These are phyloP conservation scores for Fraxinus velutina DNA, from an alignment of 305 asterid species.

Conservation along the genomic window DNA sequence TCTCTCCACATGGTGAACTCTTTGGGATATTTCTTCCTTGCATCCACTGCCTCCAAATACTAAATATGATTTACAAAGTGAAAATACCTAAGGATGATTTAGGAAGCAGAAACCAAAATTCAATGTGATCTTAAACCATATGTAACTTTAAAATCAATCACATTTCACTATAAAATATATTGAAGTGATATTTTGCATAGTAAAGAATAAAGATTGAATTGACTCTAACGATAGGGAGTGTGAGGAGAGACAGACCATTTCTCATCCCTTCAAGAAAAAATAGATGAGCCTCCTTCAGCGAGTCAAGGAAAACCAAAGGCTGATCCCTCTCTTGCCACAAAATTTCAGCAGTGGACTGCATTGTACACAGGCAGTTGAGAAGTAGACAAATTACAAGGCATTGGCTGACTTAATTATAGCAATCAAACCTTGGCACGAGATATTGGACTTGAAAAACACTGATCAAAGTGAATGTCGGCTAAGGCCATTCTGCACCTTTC, in stretches of 20 bases:
- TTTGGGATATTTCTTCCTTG: constrained; percentile 56
- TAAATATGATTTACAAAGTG: constrained; percentile 46
- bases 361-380: constrained; percentile 11
- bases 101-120: constrained; percentile 1
- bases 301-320: constrained; percentile 69
- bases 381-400: neutral
- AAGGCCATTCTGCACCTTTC: constrained; percentile 56
- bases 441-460: constrained; percentile 77
- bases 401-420: neutral
- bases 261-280: constrained; percentile 68
- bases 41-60: constrained; percentile 90
- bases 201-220: neutral
- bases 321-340: constrained; percentile 66
- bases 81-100: constrained; percentile 10
- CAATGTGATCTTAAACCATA: neutral
- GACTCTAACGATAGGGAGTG: neutral
- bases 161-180: neutral
- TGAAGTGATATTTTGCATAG: neutral
- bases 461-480: constrained; percentile 52
- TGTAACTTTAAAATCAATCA: neutral
- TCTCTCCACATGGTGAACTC: constrained; percentile 75
- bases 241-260: constrained; percentile 51
- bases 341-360: constrained; percentile 80
- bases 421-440: constrained; percentile 67
- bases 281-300: constrained; percentile 71